phyloP scores from a whole-genome alignment of 2,329 filamentous ascomycete genomes.

The Pseudomassariella vexata region DNA sequence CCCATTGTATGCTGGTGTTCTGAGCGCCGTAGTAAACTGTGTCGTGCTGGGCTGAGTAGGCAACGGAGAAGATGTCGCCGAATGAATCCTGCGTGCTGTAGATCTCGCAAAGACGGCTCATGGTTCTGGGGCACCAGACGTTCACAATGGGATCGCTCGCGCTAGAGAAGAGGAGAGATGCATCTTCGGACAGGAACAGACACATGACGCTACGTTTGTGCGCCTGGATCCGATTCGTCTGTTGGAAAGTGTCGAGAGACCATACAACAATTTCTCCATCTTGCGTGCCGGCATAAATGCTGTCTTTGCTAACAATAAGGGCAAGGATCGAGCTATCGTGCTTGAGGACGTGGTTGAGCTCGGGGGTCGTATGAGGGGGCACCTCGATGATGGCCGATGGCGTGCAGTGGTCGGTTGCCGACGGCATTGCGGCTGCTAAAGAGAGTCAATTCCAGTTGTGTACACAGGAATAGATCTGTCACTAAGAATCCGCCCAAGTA shows the following conservation, averaged over 20 bases:
- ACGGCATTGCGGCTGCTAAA: constrained; percentile 14
- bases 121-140: constrained; percentile 77
- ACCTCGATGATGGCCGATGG: constrained; percentile 21
- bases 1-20: constrained; percentile 95
- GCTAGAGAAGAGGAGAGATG: constrained; percentile 78
- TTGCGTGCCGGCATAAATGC: constrained; percentile 88
- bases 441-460: constrained; percentile 9
- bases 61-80: constrained; percentile 93
- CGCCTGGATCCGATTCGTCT: constrained; percentile 71
- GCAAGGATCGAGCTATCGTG: constrained; percentile 77
- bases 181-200: constrained; percentile 71
- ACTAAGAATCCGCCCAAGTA: background rate
- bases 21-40: constrained; percentile 90
- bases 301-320: constrained; percentile 71
- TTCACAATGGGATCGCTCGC: constrained; percentile 92
- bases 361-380: constrained; percentile 39
- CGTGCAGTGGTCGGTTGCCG: constrained; percentile 11
- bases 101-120: constrained; percentile 77
- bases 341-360: constrained; percentile 67
- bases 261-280: constrained; percentile 90
- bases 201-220: constrained; percentile 89
- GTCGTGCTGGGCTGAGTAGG: constrained; percentile 72
- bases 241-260: constrained; percentile 83
- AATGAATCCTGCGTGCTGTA: constrained; percentile 88
- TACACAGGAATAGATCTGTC: too few species aligned